Evolutionary conservation across 208 protist species (phyloP).

Genomic region (Jaenimonas drosophilae): DNA sequence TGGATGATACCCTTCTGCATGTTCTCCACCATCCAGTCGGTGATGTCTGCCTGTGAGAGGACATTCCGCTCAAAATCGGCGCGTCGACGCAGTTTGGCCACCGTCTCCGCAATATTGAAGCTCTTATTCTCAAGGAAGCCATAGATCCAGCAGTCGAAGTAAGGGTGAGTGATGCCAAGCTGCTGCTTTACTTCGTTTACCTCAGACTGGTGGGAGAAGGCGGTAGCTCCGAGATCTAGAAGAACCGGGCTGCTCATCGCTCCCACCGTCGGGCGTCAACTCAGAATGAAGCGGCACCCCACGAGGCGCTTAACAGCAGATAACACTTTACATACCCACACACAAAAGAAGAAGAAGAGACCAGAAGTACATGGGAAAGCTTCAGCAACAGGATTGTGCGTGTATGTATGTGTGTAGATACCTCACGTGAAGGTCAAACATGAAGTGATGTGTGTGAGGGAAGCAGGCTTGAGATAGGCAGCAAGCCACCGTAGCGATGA

Average conservation of each 20-base stretch:
- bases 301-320: not conserved
- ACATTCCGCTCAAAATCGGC: slow-evolving; percentile 52
- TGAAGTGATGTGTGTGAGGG: no score
- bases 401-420: no score
- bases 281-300: not conserved
- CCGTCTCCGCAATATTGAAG: slow-evolving; percentile 57
- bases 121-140: slow-evolving; percentile 84
- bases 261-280: not conserved
- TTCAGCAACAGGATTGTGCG: not conserved
- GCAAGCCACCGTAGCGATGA: slow-evolving; percentile 1
- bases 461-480: no score
- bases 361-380: not conserved
- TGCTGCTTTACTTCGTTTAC: slow-evolving; percentile 55
- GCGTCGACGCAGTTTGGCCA: slow-evolving; percentile 58
- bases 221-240: slow-evolving; percentile 34
- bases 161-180: slow-evolving; percentile 46
- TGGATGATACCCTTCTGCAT: slow-evolving; percentile 69
- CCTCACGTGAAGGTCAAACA: no score
- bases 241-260: slow-evolving; percentile 24
- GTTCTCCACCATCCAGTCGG: slow-evolving; percentile 54
- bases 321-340: not conserved
- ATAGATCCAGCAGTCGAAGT: slow-evolving; percentile 81
- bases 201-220: slow-evolving; percentile 42
- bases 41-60: slow-evolving; percentile 43
- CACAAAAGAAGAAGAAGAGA: not conserved